Evolutionary conservation across 768 basidiomycete genomes (phyloP), one percentile per base, ranked within the genome.

Genomic region (Lactarius hatsudake): DNA sequence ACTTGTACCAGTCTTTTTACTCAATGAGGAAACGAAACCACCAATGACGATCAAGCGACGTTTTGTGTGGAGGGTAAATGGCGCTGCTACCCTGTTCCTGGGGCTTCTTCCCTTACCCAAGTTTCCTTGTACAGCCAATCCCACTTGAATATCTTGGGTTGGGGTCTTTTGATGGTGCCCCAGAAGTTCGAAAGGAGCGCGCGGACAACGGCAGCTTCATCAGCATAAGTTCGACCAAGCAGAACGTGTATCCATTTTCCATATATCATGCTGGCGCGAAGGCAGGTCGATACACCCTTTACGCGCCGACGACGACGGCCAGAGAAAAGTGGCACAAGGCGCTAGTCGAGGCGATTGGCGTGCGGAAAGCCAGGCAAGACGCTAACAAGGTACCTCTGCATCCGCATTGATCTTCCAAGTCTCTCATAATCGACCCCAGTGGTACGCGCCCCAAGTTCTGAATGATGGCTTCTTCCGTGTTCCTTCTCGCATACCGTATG

Each of bases 61-160:
- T 51, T 81, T 93, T 20, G 80, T 86, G 53, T 89, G 87, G 57
- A 81, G 91, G 65, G 92, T 94, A 75, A 63, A 87, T 75, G 20
- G 15, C 32, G 18, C 12, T 26, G 57, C 23, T n/a, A 3, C 38
- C 28, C 23, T 13, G 23, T 48, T 9, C 63, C 32, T 58, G 36
- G 23, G 32, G 32, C 30, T 36, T 66, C 40, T 67, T 38, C 1
- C 38, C 59, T 66, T 13, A 42, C 71, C 66, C 58, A 68, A 63
- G 20, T 43, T 42, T 42, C 51, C n/a, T 23, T 38, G 3, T 59
- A 6, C 69, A 94, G 93, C 93, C 93, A 34, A 84, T 94, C 63
- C 89, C 91, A 4, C 77, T 94, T 2, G 87, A 89, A 43, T 93
- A 87, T 69, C 82, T 94, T n/a, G 86, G 85, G 20, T 80, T 93